Conservation (phyloP, 306 rosid species). For the Fagus sylvatica region DNA sequence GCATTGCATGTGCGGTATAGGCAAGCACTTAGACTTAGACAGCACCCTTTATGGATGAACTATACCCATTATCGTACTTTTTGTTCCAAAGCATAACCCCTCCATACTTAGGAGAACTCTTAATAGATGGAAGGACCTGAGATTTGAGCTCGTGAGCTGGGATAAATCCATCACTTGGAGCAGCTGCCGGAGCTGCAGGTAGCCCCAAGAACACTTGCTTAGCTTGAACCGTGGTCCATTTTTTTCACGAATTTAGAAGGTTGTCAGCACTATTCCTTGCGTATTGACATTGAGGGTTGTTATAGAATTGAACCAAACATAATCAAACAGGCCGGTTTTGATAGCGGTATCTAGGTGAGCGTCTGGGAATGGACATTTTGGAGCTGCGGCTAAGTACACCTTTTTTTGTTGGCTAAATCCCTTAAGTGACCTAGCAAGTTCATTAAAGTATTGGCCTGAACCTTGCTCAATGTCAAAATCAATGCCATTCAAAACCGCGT, state of each 20-base stretch:
- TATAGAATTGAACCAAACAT: slow-evolving; percentile 77
- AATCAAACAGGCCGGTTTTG: slow-evolving; percentile 52
- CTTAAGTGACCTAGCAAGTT: slow-evolving; percentile 37
- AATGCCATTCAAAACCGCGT: slow-evolving; percentile 52
- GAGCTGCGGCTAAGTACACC: slow-evolving; percentile 53
- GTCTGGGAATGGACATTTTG: slow-evolving; percentile 62
- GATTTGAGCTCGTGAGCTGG: slow-evolving; percentile 35
- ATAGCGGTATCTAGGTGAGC: slow-evolving; percentile 39
- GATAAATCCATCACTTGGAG: slow-evolving; percentile 53
- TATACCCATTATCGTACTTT: slow-evolving; percentile 35
- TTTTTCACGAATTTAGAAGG: slow-evolving; percentile 52
- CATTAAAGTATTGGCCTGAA: slow-evolving; percentile 30
- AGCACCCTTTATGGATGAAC: slow-evolving; percentile 29
- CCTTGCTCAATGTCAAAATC: slow-evolving; percentile 64
- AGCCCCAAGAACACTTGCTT: slow-evolving; percentile 59
- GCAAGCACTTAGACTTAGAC: slow-evolving; percentile 7
- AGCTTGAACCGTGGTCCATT: slow-evolving; percentile 48
- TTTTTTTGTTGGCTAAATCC: slow-evolving; percentile 19
- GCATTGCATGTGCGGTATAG: background rate
- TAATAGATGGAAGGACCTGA: slow-evolving; percentile 50
- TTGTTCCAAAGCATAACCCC: slow-evolving; percentile 72
- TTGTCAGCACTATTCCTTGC: slow-evolving; percentile 31
- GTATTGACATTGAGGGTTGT: slow-evolving; percentile 57
- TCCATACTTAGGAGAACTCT: slow-evolving; percentile 48
- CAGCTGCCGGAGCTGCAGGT: slow-evolving; percentile 59